Base-by-base conservation (phyloP, 208 protist species). In the Leishmania turanica region DNA sequence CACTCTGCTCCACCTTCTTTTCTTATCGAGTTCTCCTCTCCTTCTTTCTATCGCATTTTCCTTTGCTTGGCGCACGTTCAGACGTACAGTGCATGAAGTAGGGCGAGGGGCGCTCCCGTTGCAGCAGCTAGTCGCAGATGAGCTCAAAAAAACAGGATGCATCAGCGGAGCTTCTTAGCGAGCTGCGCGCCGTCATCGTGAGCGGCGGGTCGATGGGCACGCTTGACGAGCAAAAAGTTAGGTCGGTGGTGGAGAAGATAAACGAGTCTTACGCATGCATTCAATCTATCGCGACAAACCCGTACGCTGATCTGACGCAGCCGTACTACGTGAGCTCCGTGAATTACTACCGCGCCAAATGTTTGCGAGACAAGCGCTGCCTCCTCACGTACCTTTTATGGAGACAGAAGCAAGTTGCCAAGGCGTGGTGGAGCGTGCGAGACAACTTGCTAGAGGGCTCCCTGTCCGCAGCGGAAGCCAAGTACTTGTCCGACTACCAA, bases 361-460 rank as follows among this genome's bases (percentile, higher is more conserved):
- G 82, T 65, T 81, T 97, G 78, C 88, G 93, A 34, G 89, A 94
- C 75, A 97, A 97, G 83, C 92, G 94, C 24, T 97, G 92, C 75
- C 75, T 92, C 4, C 74, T 97, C 11, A 83, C 92, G 24, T 97
- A 97, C 80, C 68, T 96, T 66, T 75, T 92, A 78, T 97, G 94
- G 93, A 88, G 94, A 15, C 90, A 92, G 69, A 69, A 87, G 34
- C 82, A 92, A 51, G 87, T 94, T 51, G 88, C 89, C 5, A 85
- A 91, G 6, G 82, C 89, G 45, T 97, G 94, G 93, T 97, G 94
- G 93, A 78, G 89, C 17, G 87, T 93, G 27, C 83, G 80, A 66
- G 94, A 97, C 62, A 95, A 97, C 72, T 64, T 78, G 68, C 72
- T 96, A n/a, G 81, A 82, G 45, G 78, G 82, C 27, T 80, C 87